These are phyloP conservation scores for Chlamydomonas reinhardtii DNA, from an alignment of 163 green algal genomes.

Conservation along the genomic window DNA sequence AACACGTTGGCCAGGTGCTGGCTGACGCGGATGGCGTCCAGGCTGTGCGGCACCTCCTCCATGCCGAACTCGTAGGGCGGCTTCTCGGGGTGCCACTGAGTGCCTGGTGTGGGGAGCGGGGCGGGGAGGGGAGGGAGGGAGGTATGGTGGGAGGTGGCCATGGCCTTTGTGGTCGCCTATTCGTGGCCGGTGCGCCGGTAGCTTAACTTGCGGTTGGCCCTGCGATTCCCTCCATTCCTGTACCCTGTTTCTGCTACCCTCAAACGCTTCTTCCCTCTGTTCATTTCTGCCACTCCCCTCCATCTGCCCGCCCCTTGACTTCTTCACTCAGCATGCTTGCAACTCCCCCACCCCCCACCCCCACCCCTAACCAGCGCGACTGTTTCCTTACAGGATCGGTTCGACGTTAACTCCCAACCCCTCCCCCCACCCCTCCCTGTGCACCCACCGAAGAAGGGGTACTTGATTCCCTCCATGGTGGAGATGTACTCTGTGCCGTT, in stretches of 20 bases:
- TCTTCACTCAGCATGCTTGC: neutral
- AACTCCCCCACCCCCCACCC: too few species aligned
- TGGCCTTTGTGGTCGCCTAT: too few species aligned
- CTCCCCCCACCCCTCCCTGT: constrained; percentile 1
- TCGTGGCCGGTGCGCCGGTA: too few species aligned
- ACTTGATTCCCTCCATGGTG: constrained; percentile 85
- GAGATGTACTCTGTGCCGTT: constrained; percentile 78
- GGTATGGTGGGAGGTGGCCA: too few species aligned
- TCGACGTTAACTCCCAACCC: too few species aligned
- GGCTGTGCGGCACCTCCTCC: constrained; percentile 79
- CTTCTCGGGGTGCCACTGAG: constrained; percentile 90
- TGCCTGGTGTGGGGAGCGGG: constrained; percentile 40
- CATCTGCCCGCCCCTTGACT: neutral
- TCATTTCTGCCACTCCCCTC: neutral
- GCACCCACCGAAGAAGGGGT: constrained; percentile 83
- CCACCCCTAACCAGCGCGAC: too few species aligned
- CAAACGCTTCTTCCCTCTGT: too few species aligned
- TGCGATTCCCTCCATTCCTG: too few species aligned
- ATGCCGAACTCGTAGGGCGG: constrained; percentile 88
- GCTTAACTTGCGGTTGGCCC: too few species aligned
- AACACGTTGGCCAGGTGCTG: constrained; percentile 83
- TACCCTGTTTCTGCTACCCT: too few species aligned
- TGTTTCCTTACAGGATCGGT: too few species aligned
- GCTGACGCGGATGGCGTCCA: constrained; percentile 80
- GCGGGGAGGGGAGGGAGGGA: neutral